A percentile compares a stretch with the other conserved stretches of the same genome.
phyloP scores from a whole-genome alignment of 2,329 filamentous ascomycete genomes.

The Fusarium sp. region DNA sequence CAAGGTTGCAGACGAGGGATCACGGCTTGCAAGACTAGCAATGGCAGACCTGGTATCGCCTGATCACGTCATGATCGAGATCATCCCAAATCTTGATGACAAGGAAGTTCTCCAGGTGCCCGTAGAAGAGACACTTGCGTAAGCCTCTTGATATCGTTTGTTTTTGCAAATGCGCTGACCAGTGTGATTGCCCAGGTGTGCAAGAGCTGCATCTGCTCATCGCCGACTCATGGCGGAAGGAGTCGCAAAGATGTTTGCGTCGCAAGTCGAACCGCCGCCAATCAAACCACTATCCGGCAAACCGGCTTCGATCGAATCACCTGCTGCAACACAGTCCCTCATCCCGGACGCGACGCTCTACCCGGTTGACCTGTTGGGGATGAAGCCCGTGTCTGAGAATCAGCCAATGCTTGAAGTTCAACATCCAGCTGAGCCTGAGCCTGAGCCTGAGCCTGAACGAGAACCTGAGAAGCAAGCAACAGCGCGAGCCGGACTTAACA shows the following conservation, averaged over 20 bases:
- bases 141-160: neutral
- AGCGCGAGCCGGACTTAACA: neutral
- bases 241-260: neutral
- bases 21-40: neutral
- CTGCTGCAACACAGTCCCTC: neutral
- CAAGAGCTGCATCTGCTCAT: neutral
- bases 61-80: conserved; percentile 5
- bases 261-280: neutral
- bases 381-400: neutral
- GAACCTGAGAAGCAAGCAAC: neutral
- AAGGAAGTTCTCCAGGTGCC: neutral
- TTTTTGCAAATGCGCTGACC: neutral
- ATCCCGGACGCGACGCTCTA: neutral
- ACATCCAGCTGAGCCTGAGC: neutral
- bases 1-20: conserved; percentile 18
- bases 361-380: neutral
- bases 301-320: neutral
- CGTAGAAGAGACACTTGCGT: neutral
- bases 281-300: neutral
- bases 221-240: neutral
- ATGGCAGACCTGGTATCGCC: neutral
- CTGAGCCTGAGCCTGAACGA: neutral
- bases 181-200: neutral
- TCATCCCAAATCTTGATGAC: neutral
- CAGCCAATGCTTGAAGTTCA: neutral